Percentiles rank a stretch among this genome's conserved stretches.
Conservation (phyloP, 306 rosid genomes). For the Geum urbanum region DNA sequence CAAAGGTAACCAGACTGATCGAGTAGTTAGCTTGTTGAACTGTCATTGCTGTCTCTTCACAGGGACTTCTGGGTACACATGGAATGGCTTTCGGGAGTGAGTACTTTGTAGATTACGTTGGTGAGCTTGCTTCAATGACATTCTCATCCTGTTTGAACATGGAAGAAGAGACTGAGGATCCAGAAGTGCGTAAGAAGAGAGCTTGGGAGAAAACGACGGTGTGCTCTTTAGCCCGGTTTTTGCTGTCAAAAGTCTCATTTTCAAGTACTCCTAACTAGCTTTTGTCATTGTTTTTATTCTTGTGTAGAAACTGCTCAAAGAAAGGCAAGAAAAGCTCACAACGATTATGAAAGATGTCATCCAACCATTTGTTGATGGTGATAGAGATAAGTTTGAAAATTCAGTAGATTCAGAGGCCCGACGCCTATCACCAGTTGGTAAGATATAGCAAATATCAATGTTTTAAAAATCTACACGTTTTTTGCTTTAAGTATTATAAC, state of each 20-base stretch:
- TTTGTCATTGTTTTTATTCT: conserved; percentile 8
- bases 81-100: conserved; percentile 92
- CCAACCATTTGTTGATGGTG: conserved; percentile 65
- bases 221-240: conserved; percentile 9
- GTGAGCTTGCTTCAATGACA: conserved; percentile 62
- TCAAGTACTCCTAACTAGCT: not conserved
- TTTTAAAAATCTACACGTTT: no score
- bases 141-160: conserved; percentile 46
- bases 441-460: not conserved
- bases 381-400: conserved; percentile 48
- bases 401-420: conserved; percentile 68
- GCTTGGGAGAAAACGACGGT: conserved; percentile 67
- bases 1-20: no score
- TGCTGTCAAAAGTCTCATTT: not conserved
- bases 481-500: no score
- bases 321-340: conserved; percentile 65
- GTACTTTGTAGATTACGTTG: conserved; percentile 66
- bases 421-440: conserved; percentile 67
- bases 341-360: conserved; percentile 49
- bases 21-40: not conserved
- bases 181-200: conserved; percentile 46
- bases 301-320: conserved; percentile 56
- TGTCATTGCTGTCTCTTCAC: not conserved
- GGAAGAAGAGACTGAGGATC: conserved; percentile 51
- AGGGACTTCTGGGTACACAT: conserved; percentile 78